Base-by-base conservation (phyloP, 2,329 filamentous ascomycete genomes). In the Pseudogymnoascus sp. region DNA sequence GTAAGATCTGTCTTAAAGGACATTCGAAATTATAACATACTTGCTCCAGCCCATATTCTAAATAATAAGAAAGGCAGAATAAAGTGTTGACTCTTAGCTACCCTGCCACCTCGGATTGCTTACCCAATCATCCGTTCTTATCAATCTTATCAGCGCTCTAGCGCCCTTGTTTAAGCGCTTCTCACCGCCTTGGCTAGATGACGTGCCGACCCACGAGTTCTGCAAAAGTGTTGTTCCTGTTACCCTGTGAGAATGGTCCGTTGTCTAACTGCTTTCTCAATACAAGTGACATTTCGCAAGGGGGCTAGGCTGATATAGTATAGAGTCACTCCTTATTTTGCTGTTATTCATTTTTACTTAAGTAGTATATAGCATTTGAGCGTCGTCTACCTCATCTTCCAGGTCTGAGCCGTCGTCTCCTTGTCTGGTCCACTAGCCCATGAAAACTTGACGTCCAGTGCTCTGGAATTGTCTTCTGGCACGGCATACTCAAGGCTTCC, bases 401-500 rank as follows among this genome's bases (percentile, higher is more conserved):
- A 74, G 4, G 44, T 66, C 61, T 74, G 72, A 33, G 50, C 14
- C 35, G 66, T 61, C 7, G 47, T 62, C 23, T 68, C 66, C 31
- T 68, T 67, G 18, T 68, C 66, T 33, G 71, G 68, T 2, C 62
- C 37, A 60, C 63, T 66, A 61, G 25, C 56, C 89, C 89, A 92
- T 23, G 81, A 77, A 42, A 89, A 77, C 60, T 80, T 79, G 65
- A 93, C 82, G 62, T 84, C 80, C 68, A 92, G 72, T 2, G 85
- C 86, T 53, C 90, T 82, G n/a, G 84, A 85, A 67, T 90, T 87
- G 62, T 87, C 83, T 62, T 85, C 78, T 12, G 86, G 83, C 68
- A 89, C 88, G 62, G 84, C 78, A 73, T 92, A 95, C 42, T 82
- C 82, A 62, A 95, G 79, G 40, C 84, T 80, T 8, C 91, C 92